A percentile compares a stretch with the other conserved stretches of the same genome.
Conservation (phyloP, 495 filamentous ascomycete species). For the Glutinoglossum americanum region DNA sequence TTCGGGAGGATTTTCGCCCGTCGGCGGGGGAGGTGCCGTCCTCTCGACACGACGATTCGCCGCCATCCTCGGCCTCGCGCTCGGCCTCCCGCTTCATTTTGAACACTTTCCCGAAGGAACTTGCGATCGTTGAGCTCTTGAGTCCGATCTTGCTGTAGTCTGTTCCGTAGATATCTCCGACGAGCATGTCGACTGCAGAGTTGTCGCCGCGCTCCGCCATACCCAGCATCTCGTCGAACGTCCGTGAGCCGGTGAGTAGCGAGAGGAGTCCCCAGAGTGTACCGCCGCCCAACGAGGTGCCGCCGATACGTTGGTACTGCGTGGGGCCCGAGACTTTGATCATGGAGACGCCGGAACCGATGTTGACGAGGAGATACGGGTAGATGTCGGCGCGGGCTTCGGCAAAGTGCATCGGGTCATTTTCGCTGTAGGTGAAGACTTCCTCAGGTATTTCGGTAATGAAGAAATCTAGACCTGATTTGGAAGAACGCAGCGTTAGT, state of each 20-base stretch:
- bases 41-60: conserved; percentile 15
- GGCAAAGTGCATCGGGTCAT: conserved; percentile 67
- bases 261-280: conserved; percentile 90
- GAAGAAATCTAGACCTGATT: conserved; percentile 81
- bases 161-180: conserved; percentile 93
- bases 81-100: conserved; percentile 61
- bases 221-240: conserved; percentile 86
- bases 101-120: conserved; percentile 91
- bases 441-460: conserved; percentile 91
- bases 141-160: conserved; percentile 90
- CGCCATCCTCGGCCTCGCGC: conserved; percentile 54
- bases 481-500: not conserved
- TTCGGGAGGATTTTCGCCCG: not conserved
- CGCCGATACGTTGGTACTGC: conserved; percentile 72
- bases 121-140: conserved; percentile 82
- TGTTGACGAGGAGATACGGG: conserved; percentile 93
- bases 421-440: conserved; percentile 88
- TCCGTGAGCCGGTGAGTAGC: conserved; percentile 69
- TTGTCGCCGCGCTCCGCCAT: conserved; percentile 93
- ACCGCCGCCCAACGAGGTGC: conserved; percentile 83
- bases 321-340: conserved; percentile 86
- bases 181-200: conserved; percentile 81
- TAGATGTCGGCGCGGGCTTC: conserved; percentile 57
- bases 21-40: conserved; percentile 11
- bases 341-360: conserved; percentile 97